phyloP scores from a whole-genome alignment of 2,329 filamentous ascomycete genomes.

The Leptographium lundbergii region DNA sequence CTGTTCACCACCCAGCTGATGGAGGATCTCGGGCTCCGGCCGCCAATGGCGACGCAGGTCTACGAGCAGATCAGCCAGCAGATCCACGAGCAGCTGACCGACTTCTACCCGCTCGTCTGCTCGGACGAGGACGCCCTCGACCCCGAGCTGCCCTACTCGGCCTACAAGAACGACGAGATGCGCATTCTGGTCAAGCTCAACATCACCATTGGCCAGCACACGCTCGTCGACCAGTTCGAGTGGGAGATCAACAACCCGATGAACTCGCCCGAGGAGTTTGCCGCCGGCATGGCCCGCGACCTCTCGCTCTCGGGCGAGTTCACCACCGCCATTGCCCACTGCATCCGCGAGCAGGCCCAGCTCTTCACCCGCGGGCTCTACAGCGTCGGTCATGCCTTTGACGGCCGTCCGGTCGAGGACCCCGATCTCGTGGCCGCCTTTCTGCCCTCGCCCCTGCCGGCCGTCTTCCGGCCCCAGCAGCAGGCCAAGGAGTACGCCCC shows the following conservation, averaged over 20 bases:
- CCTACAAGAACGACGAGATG: conserved; percentile 99
- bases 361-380: conserved; percentile 90
- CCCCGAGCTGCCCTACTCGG: conserved; percentile 76
- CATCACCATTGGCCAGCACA: conserved; percentile 92
- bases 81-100: conserved; percentile 79
- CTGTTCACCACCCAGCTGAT: conserved; percentile 81
- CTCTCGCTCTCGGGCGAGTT: conserved; percentile 90
- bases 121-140: conserved; percentile 85
- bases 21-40: conserved; percentile 76
- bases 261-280: conserved; percentile 93
- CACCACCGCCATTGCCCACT: conserved; percentile 93
- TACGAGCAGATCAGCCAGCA: conserved; percentile 50
- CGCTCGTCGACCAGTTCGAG: conserved; percentile 91
- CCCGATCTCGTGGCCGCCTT: conserved; percentile 78
- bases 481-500: conserved; percentile 90
- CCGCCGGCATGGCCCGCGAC: conserved; percentile 75
- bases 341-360: conserved; percentile 90
- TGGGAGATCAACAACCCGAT: conserved; percentile 96
- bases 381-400: conserved; percentile 86
- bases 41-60: conserved; percentile 53
- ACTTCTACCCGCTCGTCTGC: conserved; percentile 86
- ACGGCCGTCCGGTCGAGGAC: conserved; percentile 86
- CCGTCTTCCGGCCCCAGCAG: conserved; percentile 80
- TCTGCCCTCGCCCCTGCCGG: conserved; percentile 68
- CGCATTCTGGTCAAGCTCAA: conserved; percentile 90